Conservation (phyloP, 1,284 basidiomycete species). For the Coniferiporia weirii region DNA sequence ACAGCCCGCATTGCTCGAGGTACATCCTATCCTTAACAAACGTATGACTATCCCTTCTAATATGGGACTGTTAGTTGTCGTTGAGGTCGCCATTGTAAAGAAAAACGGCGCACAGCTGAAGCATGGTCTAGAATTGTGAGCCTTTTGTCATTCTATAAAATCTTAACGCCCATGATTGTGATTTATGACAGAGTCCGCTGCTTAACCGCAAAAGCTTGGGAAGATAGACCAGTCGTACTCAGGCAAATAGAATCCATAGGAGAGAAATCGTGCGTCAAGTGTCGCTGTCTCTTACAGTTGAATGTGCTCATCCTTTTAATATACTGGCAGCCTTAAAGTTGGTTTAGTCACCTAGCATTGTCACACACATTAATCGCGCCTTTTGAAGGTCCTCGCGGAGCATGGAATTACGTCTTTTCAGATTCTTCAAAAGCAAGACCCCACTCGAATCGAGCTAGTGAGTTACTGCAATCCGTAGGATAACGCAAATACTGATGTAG, state of each 20-base stretch:
- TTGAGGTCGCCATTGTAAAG: constrained; percentile 65
- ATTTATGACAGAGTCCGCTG: constrained; percentile 52
- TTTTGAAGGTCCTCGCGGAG: constrained; percentile 61
- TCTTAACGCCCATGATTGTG: constrained; percentile 7
- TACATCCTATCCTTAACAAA: constrained; percentile 24
- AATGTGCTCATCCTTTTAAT: constrained; percentile 2
- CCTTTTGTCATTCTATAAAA: constrained; percentile 10
- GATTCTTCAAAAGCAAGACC: constrained; percentile 48
- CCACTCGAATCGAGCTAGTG: constrained; percentile 60
- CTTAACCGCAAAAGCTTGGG: constrained; percentile 77
- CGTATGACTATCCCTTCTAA: neutral
- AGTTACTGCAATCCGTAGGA: constrained; percentile 16
- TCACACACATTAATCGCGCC: neutral
- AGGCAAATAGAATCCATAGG: constrained; percentile 78
- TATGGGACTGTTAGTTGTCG: constrained; percentile 43
- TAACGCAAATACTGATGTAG: constrained; percentile 3
- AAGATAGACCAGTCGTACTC: constrained; percentile 73
- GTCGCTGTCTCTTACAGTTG: neutral
- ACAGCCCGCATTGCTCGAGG: constrained; percentile 62
- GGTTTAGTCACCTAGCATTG: neutral
- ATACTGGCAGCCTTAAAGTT: constrained; percentile 48
- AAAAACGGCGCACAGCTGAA: constrained; percentile 60
- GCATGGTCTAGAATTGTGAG: constrained; percentile 66
- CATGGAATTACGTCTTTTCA: constrained; percentile 62
- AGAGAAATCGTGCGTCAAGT: constrained; percentile 70